Evolutionary conservation across 2,329 filamentous ascomycete species (phyloP), one percentile per base, ranked within the genome.

Genomic region (Nothomitra cinnamomea): DNA sequence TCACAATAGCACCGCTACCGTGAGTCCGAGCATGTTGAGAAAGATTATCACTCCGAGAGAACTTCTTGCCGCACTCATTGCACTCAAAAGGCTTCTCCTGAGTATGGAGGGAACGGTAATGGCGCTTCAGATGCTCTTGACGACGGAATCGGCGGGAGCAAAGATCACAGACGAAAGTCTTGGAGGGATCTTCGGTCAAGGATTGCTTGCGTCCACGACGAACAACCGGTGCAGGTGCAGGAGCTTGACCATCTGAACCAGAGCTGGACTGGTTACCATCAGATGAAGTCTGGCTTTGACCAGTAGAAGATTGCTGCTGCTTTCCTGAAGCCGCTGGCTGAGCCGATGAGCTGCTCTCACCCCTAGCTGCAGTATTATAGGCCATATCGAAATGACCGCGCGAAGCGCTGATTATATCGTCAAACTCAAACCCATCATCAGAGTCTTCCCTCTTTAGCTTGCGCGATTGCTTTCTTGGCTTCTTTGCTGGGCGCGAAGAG

Each of bases 51-150:
- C 87, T 94, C 62, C 92, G 84, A 19, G 90, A 96, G 73, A 96
- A 98, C 75, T 94, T 95, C 83, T 98, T 98, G 62, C 92, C 90
- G 64, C 92, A 98, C 72, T 98, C 90, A 60, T 82, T 79, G 76
- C 92, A 98, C 72, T 94, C 87, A 63, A 96, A 98, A 3, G 92
- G 92, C 81, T 96, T 98, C 67, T 96, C 92, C 65, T 94, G 84
- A 1, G 92, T 98, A 76, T 98, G 92, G 49, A 98, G 87, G 55
- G 92, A 96, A 61, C 92, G 83, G 76, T 95, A 95, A 75, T 98
- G 92, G 58, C 92, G 86, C 81, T 98, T 98, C 56, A 98, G 80
- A 65, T 98, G 92, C 70, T 98, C 92, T 71, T 98, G 92, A 58
- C 92, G 87, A 58, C 92, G 85, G 83, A 98, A 98, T 57, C 92